A percentile compares a stretch with the other conserved stretches of the same genome.
Conservation (phyloP, 2,329 filamentous ascomycete genomes). For the Aspergillus sp. region DNA sequence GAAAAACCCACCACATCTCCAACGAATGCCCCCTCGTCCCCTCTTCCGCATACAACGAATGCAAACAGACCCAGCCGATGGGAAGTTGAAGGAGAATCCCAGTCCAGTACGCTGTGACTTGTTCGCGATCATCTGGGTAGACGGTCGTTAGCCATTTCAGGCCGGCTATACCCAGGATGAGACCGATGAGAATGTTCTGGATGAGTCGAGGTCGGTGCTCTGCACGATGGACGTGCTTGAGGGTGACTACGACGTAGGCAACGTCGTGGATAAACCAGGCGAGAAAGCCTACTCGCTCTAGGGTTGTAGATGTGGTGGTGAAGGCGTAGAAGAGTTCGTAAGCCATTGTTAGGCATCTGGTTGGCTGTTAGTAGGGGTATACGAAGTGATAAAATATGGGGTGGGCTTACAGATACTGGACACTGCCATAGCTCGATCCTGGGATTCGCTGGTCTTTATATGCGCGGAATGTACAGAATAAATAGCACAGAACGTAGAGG, state of each 20-base stretch:
- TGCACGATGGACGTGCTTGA: slow-evolving; percentile 6
- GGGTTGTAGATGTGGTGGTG: slow-evolving; percentile 8
- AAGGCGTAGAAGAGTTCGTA: slow-evolving; percentile 16
- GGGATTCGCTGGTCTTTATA: slow-evolving; percentile 11
- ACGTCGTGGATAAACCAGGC: slow-evolving; percentile 14
- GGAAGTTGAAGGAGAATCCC: slow-evolving; percentile 15
- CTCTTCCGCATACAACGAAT: slow-evolving; percentile 7
- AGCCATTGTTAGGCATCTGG: slow-evolving; percentile 12
- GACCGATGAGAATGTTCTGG: slow-evolving; percentile 8
- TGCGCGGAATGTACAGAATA: slow-evolving; percentile 10
- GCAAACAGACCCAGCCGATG: slow-evolving; percentile 13
- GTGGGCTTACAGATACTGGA: slow-evolving; percentile 7
- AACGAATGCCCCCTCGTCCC: slow-evolving; percentile 11
- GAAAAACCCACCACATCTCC: slow-evolving; percentile 11
- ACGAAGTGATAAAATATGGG: not conserved
- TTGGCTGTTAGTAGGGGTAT: not conserved
- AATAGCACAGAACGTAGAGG: slow-evolving; percentile 14
- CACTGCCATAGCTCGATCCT: slow-evolving; percentile 3
- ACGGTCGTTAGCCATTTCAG: slow-evolving; percentile 2
- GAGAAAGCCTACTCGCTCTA: slow-evolving; percentile 11
- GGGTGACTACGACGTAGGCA: slow-evolving; percentile 4
- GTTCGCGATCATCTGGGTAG: slow-evolving; percentile 15
- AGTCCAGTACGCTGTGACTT: slow-evolving; percentile 17
- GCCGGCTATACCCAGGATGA: slow-evolving; percentile 1
- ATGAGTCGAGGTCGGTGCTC: not conserved